A percentile compares a stretch with the other conserved stretches of the same genome.
Conservation (phyloP, 2,329 filamentous ascomycete genomes). For the Periglandula ipomoeae region DNA sequence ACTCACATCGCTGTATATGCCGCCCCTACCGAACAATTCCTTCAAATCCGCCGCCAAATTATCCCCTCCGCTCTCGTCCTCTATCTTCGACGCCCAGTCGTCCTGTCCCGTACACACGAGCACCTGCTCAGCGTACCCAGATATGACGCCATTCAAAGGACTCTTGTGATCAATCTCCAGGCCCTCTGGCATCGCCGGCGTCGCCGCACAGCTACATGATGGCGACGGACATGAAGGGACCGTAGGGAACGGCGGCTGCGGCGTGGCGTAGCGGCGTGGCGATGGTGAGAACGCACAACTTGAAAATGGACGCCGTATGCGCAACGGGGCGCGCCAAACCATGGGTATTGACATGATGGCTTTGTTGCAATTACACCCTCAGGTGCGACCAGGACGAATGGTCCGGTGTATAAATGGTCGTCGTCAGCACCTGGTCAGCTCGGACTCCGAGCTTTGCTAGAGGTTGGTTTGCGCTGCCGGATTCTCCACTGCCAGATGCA, state of each 20-base stretch:
- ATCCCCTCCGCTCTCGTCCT: conserved; percentile 62
- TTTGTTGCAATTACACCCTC: neutral
- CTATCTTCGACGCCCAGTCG: conserved; percentile 79
- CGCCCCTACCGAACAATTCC: conserved; percentile 55
- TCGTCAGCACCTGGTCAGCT: conserved; percentile 9
- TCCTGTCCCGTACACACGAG: conserved; percentile 70
- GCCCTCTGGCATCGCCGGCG: conserved; percentile 52
- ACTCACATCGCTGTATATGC: conserved; percentile 57
- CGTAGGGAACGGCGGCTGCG: conserved; percentile 27
- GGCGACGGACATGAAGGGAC: conserved; percentile 59
- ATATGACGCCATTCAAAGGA: conserved; percentile 66
- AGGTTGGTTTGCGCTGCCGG: neutral
- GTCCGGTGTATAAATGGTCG: neutral
- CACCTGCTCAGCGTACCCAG: conserved; percentile 71
- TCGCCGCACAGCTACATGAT: conserved; percentile 65
- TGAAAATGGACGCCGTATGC: neutral
- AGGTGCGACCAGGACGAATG: neutral
- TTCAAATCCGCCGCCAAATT: conserved; percentile 66
- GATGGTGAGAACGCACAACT: neutral
- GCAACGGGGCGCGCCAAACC: neutral
- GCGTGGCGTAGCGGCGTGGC: conserved; percentile 14
- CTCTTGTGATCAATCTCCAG: conserved; percentile 67
- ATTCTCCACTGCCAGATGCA: neutral
- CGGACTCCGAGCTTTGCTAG: conserved; percentile 14
- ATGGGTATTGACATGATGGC: conserved; percentile 5